Evolutionary conservation across 768 basidiomycete genomes (phyloP).

Genomic region (Rhizopogon vulgaris): DNA sequence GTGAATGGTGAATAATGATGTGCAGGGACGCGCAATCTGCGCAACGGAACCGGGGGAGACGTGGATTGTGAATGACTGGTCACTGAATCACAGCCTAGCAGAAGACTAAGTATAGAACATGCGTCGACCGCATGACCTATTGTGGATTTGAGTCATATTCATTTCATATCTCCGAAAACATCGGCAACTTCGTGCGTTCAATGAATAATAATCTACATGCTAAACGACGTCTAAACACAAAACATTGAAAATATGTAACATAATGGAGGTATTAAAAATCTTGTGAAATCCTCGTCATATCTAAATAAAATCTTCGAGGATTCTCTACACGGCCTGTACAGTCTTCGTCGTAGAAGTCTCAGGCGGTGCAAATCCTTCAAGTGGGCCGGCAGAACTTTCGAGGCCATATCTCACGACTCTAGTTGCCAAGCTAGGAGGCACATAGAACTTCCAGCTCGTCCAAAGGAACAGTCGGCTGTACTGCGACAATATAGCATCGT

Average conservation of each 20-base stretch:
- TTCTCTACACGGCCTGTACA: constrained; percentile 9
- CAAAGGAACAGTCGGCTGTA: constrained; percentile 69
- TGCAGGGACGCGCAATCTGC: neutral
- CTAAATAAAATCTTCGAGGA: constrained; percentile 1
- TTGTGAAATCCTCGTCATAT: neutral
- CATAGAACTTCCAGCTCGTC: constrained; percentile 59
- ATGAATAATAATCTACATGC: no score
- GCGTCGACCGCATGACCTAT: constrained; percentile 1
- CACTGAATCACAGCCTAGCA: constrained; percentile 3
- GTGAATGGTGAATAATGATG: no score
- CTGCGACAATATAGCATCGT: constrained; percentile 55
- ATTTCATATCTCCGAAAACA: no score
- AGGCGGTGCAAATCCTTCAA: constrained; percentile 31
- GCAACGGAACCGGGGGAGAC: neutral
- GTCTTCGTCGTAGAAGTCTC: constrained; percentile 18
- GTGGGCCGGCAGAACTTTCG: constrained; percentile 50
- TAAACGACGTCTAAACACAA: no score
- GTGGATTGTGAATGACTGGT: constrained; percentile 10
- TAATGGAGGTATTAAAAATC: neutral
- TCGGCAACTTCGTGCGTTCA: no score
- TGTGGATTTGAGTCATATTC: no score
- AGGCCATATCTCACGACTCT: constrained; percentile 27
- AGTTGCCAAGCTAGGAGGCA: constrained; percentile 36
- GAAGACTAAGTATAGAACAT: constrained; percentile 1
- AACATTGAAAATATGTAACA: no score